These are phyloP conservation scores for Fusarium pininemorale DNA, from an alignment of 2,329 filamentous ascomycete species.

Conservation along the genomic window DNA sequence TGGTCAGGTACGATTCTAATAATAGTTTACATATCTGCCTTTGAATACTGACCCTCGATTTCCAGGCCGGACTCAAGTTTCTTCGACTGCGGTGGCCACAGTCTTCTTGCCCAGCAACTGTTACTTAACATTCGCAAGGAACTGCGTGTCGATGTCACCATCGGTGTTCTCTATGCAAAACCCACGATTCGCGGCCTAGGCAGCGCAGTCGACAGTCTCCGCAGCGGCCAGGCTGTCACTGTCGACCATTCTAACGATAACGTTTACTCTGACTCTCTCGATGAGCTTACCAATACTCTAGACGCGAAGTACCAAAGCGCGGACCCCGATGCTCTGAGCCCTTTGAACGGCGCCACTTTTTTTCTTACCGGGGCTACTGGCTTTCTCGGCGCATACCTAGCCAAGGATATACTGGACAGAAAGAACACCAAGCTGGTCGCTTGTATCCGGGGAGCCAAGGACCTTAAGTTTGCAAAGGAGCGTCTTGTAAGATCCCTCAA, in stretches of 20 bases:
- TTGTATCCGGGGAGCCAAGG: constrained; percentile 75
- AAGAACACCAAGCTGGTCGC: constrained; percentile 64
- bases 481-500: constrained; percentile 74
- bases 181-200: neutral
- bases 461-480: constrained; percentile 52
- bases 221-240: neutral
- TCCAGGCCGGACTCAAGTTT: constrained; percentile 36
- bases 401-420: constrained; percentile 73
- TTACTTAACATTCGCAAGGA: constrained; percentile 65
- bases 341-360: neutral
- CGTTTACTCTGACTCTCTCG: constrained; percentile 50
- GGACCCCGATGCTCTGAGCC: constrained; percentile 48
- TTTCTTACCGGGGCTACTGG: constrained; percentile 84
- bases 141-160: constrained; percentile 44
- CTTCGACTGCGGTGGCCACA: constrained; percentile 53
- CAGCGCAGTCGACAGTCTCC: constrained; percentile 32
- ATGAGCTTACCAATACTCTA: constrained; percentile 60
- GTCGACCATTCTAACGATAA: neutral
- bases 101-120: constrained; percentile 74
- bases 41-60: neutral
- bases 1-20: neutral
- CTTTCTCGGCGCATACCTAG: constrained; percentile 84
- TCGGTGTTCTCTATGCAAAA: constrained; percentile 44
- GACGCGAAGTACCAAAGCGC: constrained; percentile 50
- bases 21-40: neutral